Base-by-base conservation (phyloP, 495 filamentous ascomycete species). In the Podospora anserina region DNA sequence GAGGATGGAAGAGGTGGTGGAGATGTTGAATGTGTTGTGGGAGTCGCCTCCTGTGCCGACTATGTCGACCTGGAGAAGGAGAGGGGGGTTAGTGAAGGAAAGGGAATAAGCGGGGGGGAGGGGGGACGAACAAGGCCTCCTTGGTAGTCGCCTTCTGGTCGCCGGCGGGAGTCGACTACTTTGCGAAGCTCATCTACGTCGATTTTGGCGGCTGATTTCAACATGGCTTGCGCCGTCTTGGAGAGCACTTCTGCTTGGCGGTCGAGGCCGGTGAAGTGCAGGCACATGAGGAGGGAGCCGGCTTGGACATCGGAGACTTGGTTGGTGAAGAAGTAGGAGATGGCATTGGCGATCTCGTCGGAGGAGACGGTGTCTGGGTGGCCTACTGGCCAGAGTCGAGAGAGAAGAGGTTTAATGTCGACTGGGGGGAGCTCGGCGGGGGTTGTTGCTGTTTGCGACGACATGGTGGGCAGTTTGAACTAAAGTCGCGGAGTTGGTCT, bases 21-120 rank as follows among this genome's bases (percentile, higher is more conserved):
- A 92, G 77, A 99, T 92, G 78, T 99, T 99, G 87, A 97, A 98
- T 20, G 96, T 99, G 77, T 93, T 91, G 82, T 97, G 93, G 39
- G 90, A 90, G 81, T 98, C 95, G 75, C 96, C 96, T 63, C 96
- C 96, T 16, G 96, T 99, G 73, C 96, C 96, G 59, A 98, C 96
- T 73, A 99, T 97, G 78, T 99, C 96, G 79, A 93, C 94, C 90
- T 94, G 69, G 6, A 56, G 34, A 23, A 23, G 23, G 23, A 23
- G 23, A 23, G 23, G 19, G 62, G 27, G 56, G 57, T 61, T 56
- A 66, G 69, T 70, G 26, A 56, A 53, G n/a, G 30, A 15, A 53
- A 2, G 11, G 58, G 20, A n/a, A 23, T 1, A 23, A 16, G 26
- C 23, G n/a, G 23, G 19, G 13, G 7, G 54, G 0, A 1, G 5